phyloP scores from a whole-genome alignment of 1,139 yeast genomes.

The Pichia terricola region DNA sequence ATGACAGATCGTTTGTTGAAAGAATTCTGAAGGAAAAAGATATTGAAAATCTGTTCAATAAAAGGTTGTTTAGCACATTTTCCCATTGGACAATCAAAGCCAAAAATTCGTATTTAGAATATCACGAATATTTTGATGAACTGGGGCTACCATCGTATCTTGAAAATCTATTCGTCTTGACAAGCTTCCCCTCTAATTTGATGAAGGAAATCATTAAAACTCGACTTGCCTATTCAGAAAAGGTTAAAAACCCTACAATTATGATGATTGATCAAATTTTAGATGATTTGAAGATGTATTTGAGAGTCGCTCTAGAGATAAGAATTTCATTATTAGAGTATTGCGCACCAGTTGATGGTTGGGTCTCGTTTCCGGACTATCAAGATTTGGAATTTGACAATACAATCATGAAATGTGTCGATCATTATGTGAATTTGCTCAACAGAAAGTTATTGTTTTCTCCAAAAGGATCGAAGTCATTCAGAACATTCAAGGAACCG shows the following conservation, averaged over 20 bases:
- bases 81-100: constrained; percentile 75
- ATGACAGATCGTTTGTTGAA: constrained; percentile 72
- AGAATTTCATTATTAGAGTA: constrained; percentile 60
- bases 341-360: constrained; percentile 62
- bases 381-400: constrained; percentile 65
- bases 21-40: constrained; percentile 80
- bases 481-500: constrained; percentile 84
- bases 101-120: constrained; percentile 57
- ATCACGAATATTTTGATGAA: constrained; percentile 53
- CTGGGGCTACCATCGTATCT: constrained; percentile 71
- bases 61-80: constrained; percentile 47
- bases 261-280: constrained; percentile 95
- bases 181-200: constrained; percentile 69
- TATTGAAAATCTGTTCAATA: constrained; percentile 52
- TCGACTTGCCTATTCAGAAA: constrained; percentile 69
- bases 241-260: constrained; percentile 77
- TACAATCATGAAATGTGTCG: constrained; percentile 65
- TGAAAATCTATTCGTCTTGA: constrained; percentile 55
- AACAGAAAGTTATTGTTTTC: constrained; percentile 74
- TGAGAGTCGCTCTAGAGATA: constrained; percentile 67
- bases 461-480: constrained; percentile 48
- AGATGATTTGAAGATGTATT: constrained; percentile 72
- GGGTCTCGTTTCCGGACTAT: constrained; percentile 57
- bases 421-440: constrained; percentile 60
- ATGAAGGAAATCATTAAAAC: constrained; percentile 74